Base-by-base conservation (phyloP, 768 basidiomycete species). In the Tricholomella constricta region DNA sequence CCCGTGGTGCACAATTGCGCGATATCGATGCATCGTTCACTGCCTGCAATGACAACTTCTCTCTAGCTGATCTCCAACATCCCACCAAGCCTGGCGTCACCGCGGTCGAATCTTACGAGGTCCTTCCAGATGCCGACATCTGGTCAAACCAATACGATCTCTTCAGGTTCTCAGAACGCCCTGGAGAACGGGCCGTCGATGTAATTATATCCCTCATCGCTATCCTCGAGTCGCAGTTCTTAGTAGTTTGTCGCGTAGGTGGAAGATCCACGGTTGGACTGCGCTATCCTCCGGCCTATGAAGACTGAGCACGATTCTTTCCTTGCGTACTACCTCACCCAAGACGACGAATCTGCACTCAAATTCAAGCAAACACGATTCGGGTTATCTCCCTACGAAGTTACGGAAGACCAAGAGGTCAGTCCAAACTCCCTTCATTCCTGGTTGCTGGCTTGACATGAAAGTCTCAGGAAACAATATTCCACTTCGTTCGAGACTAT, bases 121-220 rank as follows among this genome's bases (percentile, higher is more conserved):
- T 95, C 48, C 78, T 93, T 11, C 94, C 94, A 0, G 92, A 96
- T 62, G 79, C 81, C 3, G 85, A 89, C 55, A 85, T 94, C 32
- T 96, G 92, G 91, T 83, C 90, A 36, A 95, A 92, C 64, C 87
- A 88, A 56, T 92, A 93, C 65, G 91, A 94, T 66, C 67, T 94
- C 48, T 92, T 94, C 77, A 75, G 86, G 52, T 94, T 94, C 66
- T 85, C 85, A 10, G 91, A 94, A 65, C 76, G 91, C 17, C 91
- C 91, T 14, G 91, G 91, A n/a, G 91, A 94, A 51, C 76, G 85
- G 40, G 61, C 80, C 12, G 61, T 80, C 6, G 90, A 92, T 58
- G 90, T 90, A 47, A 35, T 48, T 49, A 82, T 70, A 25, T 34
- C 35, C 14, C 31, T 43, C 45, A 60, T 25, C 25, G 32, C n/a